Conservation (phyloP, 495 filamentous ascomycete species). For the Aspergillus panamensis region DNA sequence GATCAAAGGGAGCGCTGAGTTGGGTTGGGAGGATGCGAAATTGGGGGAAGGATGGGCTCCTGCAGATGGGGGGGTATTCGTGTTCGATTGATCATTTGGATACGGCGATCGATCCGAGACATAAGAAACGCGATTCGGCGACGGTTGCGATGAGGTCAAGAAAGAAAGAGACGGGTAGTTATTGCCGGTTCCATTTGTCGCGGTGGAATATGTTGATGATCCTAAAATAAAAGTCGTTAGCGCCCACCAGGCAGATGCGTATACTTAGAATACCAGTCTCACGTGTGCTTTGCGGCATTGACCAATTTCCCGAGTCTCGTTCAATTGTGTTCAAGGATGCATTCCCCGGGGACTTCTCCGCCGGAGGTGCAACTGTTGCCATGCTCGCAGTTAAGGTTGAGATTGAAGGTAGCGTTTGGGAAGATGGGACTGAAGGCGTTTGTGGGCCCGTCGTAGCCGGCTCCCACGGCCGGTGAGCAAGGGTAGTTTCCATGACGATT, state of each 20-base stretch:
- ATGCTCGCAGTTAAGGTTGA: conserved; percentile 46
- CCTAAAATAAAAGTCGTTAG: conserved; percentile 36
- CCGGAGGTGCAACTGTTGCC: conserved; percentile 25
- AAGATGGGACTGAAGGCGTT: conserved; percentile 30
- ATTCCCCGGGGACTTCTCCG: conserved; percentile 45
- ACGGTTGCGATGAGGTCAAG: conserved; percentile 49
- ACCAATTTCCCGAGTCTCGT: conserved; percentile 51
- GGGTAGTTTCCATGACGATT: conserved; percentile 37
- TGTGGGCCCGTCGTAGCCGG: conserved; percentile 34
- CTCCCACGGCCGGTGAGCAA: conserved; percentile 45
- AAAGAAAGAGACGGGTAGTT: conserved; percentile 47
- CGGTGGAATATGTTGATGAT: conserved; percentile 54
- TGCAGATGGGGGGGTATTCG: conserved; percentile 44
- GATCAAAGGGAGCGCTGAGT: conserved; percentile 45
- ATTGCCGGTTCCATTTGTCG: conserved; percentile 46
- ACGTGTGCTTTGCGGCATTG: conserved; percentile 51
- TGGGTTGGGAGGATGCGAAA: conserved; percentile 40
- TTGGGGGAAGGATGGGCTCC: conserved; percentile 45
- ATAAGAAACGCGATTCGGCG: conserved; percentile 44
- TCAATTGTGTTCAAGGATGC: conserved; percentile 48
- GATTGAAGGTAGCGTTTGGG: conserved; percentile 49
- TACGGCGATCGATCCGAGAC: conserved; percentile 48
- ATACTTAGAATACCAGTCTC: conserved; percentile 21
- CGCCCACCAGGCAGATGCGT: conserved; percentile 2
- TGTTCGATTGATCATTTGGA: conserved; percentile 39